Percentiles rank a stretch among this genome's conserved stretches.
Conservation (phyloP, 2,329 filamentous ascomycete genomes). For the Exophiala sideris region DNA sequence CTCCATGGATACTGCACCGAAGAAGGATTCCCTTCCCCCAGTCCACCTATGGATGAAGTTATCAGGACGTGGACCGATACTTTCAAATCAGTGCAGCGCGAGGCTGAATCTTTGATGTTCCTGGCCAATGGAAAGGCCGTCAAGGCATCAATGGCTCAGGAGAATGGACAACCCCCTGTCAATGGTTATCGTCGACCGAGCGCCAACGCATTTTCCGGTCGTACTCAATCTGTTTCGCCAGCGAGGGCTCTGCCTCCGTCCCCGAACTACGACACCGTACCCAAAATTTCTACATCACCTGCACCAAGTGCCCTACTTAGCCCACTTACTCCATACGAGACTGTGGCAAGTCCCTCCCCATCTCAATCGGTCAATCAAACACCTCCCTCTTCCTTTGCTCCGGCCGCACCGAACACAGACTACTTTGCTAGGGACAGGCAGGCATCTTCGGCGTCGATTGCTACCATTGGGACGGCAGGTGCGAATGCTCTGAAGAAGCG, state of each 20-base stretch:
- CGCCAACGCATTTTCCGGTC: conserved; percentile 33
- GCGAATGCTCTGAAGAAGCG: conserved; percentile 63
- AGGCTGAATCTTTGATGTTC: conserved; percentile 63
- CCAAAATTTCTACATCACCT: conserved; percentile 32
- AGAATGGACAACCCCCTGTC: conserved; percentile 39
- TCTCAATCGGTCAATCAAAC: conserved; percentile 31
- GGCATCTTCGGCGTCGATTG: conserved; percentile 34
- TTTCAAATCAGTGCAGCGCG: conserved; percentile 61
- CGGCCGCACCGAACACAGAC: conserved; percentile 42
- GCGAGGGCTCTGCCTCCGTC: conserved; percentile 31
- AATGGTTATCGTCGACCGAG: conserved; percentile 42
- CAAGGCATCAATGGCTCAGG: conserved; percentile 53
- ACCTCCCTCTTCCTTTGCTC: conserved; percentile 33
- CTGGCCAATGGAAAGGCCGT: conserved; percentile 66
- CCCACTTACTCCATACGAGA: conserved; percentile 28
- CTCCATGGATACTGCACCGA: conserved; percentile 70
- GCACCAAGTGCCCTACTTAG: conserved; percentile 31
- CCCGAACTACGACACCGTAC: conserved; percentile 33
- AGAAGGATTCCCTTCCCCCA: conserved; percentile 65
- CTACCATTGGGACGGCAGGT: conserved; percentile 34
- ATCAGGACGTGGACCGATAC: conserved; percentile 62
- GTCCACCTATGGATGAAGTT: conserved; percentile 69
- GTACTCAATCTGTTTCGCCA: conserved; percentile 32
- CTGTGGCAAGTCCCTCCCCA: conserved; percentile 24
- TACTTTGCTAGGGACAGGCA: conserved; percentile 46